Percentiles rank a stretch among this genome's conserved stretches.
Conservation (phyloP, 1,284 basidiomycete species). For the Acaromyces ingoldii region DNA sequence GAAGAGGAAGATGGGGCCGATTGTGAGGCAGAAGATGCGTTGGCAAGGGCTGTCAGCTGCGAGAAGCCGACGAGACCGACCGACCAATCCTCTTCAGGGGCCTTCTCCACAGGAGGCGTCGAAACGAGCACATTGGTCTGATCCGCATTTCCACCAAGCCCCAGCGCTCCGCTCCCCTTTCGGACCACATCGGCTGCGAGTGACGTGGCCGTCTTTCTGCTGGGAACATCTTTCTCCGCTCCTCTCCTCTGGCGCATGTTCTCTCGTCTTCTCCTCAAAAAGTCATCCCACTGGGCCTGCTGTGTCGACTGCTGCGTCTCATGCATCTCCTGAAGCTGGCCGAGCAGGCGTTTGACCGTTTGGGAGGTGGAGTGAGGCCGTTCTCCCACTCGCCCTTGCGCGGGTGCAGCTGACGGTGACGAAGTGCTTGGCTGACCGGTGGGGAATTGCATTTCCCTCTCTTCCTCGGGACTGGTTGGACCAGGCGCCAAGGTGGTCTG, state of each 20-base stretch:
- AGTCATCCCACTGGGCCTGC: conserved; percentile 79
- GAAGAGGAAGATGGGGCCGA: too few relatives aligned
- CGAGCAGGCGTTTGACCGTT: conserved; percentile 70
- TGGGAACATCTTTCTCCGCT: neutral
- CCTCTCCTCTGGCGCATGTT: conserved; percentile 30
- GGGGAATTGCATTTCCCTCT: conserved; percentile 10
- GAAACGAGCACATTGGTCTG: too few relatives aligned
- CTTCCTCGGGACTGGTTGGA: conserved; percentile 23
- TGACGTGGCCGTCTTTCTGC: neutral
- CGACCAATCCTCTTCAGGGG: too few relatives aligned
- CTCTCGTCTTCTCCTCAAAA: conserved; percentile 63
- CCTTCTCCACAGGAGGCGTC: too few relatives aligned
- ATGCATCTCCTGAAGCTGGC: conserved; percentile 78
- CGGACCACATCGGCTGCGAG: neutral
- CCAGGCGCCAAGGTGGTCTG: conserved; percentile 16
- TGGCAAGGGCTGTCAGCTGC: too few relatives aligned
- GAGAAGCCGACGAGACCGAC: too few relatives aligned
- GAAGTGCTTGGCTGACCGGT: neutral
- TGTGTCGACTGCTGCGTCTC: conserved; percentile 71
- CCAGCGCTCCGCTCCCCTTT: conserved; percentile 1
- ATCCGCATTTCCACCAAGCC: too few relatives aligned
- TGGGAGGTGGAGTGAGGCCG: conserved; percentile 56
- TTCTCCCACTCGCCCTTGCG: too few relatives aligned
- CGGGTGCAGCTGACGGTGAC: neutral
- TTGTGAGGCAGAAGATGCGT: too few relatives aligned